These are phyloP conservation scores for Epithemia pelagica DNA, from an alignment of 108 stramenopile genomes.

Conservation along the genomic window DNA sequence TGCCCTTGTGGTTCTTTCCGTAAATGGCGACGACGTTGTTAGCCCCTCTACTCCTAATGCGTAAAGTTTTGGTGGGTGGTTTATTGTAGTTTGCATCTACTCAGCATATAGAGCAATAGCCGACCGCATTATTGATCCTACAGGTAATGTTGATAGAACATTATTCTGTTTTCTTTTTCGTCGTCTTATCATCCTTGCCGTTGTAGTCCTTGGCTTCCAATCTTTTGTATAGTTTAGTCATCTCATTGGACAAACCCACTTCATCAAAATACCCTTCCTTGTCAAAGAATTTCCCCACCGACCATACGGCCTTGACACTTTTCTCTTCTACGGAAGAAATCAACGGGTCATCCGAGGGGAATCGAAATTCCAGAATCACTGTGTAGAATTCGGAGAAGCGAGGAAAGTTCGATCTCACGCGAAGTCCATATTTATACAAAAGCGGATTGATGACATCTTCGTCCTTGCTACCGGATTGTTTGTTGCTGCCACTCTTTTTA, in stretches of 20 bases:
- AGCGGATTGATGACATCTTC: conserved; percentile 11
- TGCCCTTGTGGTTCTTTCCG: no score
- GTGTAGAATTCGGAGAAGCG: conserved; percentile 85
- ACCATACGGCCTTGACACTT: conserved; percentile 65
- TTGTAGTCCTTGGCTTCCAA: conserved; percentile 71
- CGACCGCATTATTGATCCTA: background rate
- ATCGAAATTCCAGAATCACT: conserved; percentile 67
- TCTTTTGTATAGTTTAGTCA: conserved; percentile 50
- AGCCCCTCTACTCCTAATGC: no score
- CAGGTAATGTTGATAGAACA: background rate
- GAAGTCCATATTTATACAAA: conserved; percentile 57
- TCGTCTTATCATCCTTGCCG: conserved; percentile 5
- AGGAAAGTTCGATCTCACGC: conserved; percentile 75
- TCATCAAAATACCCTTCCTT: conserved; percentile 91
- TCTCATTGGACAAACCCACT: conserved; percentile 53
- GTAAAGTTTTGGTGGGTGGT: no score
- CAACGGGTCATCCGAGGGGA: conserved; percentile 3
- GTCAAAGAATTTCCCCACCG: conserved; percentile 88
- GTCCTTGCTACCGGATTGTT: conserved; percentile 41
- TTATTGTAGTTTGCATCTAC: no score
- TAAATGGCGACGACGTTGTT: no score
- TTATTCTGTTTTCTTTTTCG: background rate
- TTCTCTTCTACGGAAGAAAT: conserved; percentile 8
- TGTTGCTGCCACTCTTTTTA: conserved; percentile 12
- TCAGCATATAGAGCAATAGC: no score